Evolutionary conservation across 2,329 filamentous ascomycete genomes (phyloP).

Genomic region (Didymella segeticola): DNA sequence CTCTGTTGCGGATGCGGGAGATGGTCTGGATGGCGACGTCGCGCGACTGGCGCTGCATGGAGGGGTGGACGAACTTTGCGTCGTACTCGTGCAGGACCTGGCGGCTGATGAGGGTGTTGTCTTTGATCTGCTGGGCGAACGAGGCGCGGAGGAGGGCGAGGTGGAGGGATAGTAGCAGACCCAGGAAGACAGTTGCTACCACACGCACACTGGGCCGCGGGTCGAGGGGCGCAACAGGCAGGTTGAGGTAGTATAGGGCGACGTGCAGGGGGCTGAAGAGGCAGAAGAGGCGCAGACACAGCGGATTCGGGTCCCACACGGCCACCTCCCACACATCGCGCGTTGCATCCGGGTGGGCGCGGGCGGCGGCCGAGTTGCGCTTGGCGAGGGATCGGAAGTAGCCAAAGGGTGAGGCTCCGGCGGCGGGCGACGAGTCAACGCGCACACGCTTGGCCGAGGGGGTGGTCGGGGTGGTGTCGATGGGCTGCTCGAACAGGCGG

Average conservation of each 20-base stretch:
- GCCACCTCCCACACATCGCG: constrained; percentile 94
- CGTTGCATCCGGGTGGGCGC: constrained; percentile 80
- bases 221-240: constrained; percentile 79
- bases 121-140: constrained; percentile 85
- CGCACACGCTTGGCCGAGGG: constrained; percentile 87
- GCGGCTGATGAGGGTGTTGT: constrained; percentile 82
- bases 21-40: constrained; percentile 81
- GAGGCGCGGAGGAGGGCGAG: constrained; percentile 74
- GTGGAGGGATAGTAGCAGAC: constrained; percentile 76
- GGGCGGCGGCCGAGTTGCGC: constrained; percentile 74
- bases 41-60: constrained; percentile 79
- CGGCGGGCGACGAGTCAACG: constrained; percentile 81
- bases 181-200: constrained; percentile 79
- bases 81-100: constrained; percentile 97
- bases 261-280: constrained; percentile 93
- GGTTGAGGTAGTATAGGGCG: constrained; percentile 85
- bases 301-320: constrained; percentile 90
- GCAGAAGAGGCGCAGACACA: constrained; percentile 82
- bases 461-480: constrained; percentile 77
- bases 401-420: constrained; percentile 77
- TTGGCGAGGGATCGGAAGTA: constrained; percentile 72
- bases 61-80: constrained; percentile 90
- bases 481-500: constrained; percentile 85
- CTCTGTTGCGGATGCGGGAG: constrained; percentile 40
- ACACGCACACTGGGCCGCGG: constrained; percentile 85